Conservation (phyloP, 768 basidiomycete species). For the Kwoniella botswanensis region DNA sequence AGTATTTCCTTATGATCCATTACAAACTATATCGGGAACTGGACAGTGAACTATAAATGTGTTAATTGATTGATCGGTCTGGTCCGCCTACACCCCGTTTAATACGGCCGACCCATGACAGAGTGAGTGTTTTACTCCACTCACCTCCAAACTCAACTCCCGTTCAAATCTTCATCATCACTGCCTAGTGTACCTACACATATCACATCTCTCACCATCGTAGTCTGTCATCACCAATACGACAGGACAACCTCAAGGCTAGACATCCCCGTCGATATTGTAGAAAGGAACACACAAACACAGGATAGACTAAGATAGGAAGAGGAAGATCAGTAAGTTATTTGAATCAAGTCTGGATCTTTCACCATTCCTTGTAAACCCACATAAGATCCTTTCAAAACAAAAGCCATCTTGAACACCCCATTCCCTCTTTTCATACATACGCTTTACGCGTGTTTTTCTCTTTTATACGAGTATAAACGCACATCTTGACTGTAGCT, state of each 20-base stretch:
- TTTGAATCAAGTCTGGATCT: background rate
- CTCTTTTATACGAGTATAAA: background rate
- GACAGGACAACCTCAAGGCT: background rate
- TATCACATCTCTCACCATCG: background rate
- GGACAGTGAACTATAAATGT: too few species aligned
- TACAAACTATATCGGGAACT: background rate
- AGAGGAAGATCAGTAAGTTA: background rate
- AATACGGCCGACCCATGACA: constrained; percentile 1
- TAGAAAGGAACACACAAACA: background rate
- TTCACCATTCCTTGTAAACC: background rate
- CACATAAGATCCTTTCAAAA: background rate
- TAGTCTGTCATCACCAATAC: background rate
- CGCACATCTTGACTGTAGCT: too few species aligned
- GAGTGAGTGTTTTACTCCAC: background rate
- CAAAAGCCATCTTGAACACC: background rate
- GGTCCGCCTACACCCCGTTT: constrained; percentile 5
- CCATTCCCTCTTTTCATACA: constrained; percentile 1
- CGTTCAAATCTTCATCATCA: constrained; percentile 2
- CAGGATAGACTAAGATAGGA: background rate
- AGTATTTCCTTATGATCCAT: background rate
- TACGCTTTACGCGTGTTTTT: background rate
- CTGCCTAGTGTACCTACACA: background rate
- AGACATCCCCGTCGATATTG: background rate
- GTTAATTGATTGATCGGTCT: constrained; percentile 3
- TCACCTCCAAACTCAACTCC: background rate